Evolutionary conservation across 768 basidiomycete genomes (phyloP), one percentile per base, ranked within the genome.

Genomic region (Mycena floridula): DNA sequence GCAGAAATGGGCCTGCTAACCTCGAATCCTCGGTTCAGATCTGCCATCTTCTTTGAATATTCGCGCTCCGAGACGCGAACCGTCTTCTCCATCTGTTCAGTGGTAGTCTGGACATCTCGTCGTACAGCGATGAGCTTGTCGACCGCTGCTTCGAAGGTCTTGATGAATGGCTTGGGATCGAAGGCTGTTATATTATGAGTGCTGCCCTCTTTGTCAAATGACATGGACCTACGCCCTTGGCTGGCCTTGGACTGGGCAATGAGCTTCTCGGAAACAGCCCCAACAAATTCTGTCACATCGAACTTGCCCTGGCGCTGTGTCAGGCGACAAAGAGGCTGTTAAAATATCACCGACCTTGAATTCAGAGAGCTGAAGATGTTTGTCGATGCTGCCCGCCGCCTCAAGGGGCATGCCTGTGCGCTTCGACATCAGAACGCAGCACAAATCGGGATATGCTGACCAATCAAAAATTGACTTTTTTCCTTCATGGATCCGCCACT

Each of bases 21-120:
- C 72, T 99, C 94, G 54, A 98, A 98, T 1, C 91, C 91, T 40
- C 81, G 81, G 59, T 92, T 92, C 20, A 98, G 72, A 44, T 97
- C 94, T n/a, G 74, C 70, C 77, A 98, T 88, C 62, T 89, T 89
- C 69, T 85, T 89, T 2, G 90, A 88, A 63, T 98, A 99, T 54
- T 96, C 93, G 50, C 92, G 67, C 63, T 98, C 95, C 2, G 92
- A 82, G 0, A 85, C 75, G 37, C 85, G 72, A 12, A 97, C 94
- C 52, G 81, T 84, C 68, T 88, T 89, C 69, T 98, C 95, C 72
- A 95, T 84, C 57, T 87, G 84, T 60, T 92, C 87, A 0, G 91
- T 94, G 64, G 85, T 85, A 20, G 80, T 68, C 50, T 97, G 92
- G 6, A 97, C 89, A 64, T 96, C 87, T 56, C 86, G 89, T 36